Evolutionary conservation across 164 flowering plant species (phyloP).

Genomic region (Vitis amurensis): DNA sequence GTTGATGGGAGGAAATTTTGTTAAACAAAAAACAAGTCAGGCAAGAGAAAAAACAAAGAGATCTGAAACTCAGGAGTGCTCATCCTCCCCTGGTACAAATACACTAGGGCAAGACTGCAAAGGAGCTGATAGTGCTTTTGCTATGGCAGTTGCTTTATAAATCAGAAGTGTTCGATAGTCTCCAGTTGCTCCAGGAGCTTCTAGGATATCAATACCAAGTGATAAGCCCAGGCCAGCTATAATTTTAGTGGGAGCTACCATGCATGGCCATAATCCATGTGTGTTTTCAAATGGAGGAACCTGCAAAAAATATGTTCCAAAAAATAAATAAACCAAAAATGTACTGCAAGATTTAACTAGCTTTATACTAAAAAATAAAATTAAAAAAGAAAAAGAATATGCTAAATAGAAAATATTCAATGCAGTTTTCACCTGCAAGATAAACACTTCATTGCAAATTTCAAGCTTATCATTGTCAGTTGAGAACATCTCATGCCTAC

Average conservation of each 20-base stretch:
- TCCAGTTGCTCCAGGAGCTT: conserved; percentile 99
- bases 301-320: conserved; percentile 33
- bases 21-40: too few relatives aligned
- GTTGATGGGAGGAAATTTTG: too few relatives aligned
- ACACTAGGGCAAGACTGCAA: conserved; percentile 56
- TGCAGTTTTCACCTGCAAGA: too few relatives aligned
- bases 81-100: conserved; percentile 90
- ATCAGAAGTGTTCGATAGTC: conserved; percentile 89
- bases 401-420: too few relatives aligned
- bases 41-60: background rate
- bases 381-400: too few relatives aligned
- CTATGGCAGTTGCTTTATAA: conserved; percentile 86
- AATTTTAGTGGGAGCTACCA: conserved; percentile 98
- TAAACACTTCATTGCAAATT: too few relatives aligned
- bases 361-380: too few relatives aligned
- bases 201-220: conserved; percentile 89
- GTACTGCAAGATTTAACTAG: background rate
- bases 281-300: conserved; percentile 76
- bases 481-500: conserved; percentile 20
- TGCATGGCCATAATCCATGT: conserved; percentile 88
- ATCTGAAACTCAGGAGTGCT: conserved; percentile 20
- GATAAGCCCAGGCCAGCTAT: conserved; percentile 96
- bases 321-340: background rate
- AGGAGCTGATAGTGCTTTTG: conserved; percentile 82
- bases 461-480: too few relatives aligned